Evolutionary conservation across 768 basidiomycete species (phyloP).

Genomic region (Baorangia bicolor): DNA sequence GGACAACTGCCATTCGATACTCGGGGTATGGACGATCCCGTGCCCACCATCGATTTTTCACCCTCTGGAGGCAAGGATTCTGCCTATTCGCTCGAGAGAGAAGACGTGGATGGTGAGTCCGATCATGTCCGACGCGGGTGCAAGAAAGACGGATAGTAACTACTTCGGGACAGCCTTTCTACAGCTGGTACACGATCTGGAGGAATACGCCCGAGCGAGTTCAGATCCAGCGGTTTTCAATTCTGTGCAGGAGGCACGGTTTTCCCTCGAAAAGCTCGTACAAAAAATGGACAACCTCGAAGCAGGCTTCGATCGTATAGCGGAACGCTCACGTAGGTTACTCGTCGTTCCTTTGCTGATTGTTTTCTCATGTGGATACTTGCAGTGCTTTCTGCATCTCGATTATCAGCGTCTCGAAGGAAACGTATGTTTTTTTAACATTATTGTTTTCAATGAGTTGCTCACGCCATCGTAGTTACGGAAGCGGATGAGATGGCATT

Average conservation of each 20-base stretch:
- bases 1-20: conserved; percentile 88
- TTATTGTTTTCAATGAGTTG: background rate
- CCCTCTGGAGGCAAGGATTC: conserved; percentile 63
- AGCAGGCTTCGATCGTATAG: conserved; percentile 80
- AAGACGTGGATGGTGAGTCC: conserved; percentile 67
- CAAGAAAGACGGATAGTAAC: conserved; percentile 1
- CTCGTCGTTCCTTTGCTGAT: background rate
- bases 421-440: conserved; percentile 53
- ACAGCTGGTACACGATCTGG: conserved; percentile 62
- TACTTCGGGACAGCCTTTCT: conserved; percentile 49
- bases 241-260: conserved; percentile 63
- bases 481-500: conserved; percentile 77
- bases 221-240: conserved; percentile 46
- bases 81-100: conserved; percentile 64
- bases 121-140: conserved; percentile 38
- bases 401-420: conserved; percentile 64
- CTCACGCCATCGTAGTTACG: conserved; percentile 44
- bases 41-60: conserved; percentile 78
- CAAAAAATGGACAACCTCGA: conserved; percentile 78
- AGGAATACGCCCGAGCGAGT: conserved; percentile 49
- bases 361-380: conserved; percentile 3
- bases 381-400: conserved; percentile 74
- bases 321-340: conserved; percentile 76
- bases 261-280: conserved; percentile 65
- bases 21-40: conserved; percentile 75